Percentiles rank a stretch among this genome's conserved stretches.
Evolutionary conservation across 2,329 filamentous ascomycete species (phyloP).

Genomic region (Dactylonectria estremocensis): DNA sequence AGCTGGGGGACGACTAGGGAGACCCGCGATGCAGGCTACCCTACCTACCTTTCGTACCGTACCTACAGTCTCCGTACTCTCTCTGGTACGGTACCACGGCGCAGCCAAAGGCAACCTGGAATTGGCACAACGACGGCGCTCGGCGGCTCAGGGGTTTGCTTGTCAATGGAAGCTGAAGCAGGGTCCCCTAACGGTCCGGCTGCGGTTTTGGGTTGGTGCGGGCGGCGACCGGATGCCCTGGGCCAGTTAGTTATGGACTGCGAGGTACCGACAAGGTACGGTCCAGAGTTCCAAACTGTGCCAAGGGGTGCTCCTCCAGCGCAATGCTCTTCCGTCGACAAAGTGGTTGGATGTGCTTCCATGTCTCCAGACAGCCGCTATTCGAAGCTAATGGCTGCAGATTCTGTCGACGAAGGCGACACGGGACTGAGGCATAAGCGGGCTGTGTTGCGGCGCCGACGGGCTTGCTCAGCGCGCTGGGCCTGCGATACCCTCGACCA

Average conservation of each 20-base stretch:
- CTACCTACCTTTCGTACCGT: conserved; percentile 27
- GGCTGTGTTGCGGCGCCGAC: conserved; percentile 22
- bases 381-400: conserved; percentile 28
- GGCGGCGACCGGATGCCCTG: conserved; percentile 1
- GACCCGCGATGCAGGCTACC: conserved; percentile 38
- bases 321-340: conserved; percentile 1
- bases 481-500: not conserved
- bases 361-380: conserved; percentile 23
- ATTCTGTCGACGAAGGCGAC: conserved; percentile 19
- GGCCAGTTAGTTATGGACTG: not conserved
- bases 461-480: conserved; percentile 6
- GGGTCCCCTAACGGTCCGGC: conserved; percentile 1
- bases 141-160: conserved; percentile 4
- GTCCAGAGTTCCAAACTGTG: conserved; percentile 1
- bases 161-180: conserved; percentile 9
- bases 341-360: conserved; percentile 11
- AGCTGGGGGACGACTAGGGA: conserved; percentile 42
- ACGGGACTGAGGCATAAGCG: conserved; percentile 9
- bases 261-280: conserved; percentile 6
- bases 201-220: not conserved
- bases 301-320: conserved; percentile 19
- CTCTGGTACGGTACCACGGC: conserved; percentile 11
- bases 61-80: conserved; percentile 12
- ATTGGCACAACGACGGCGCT: not conserved
- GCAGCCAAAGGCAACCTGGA: conserved; percentile 1